Conservation (phyloP, 2,329 filamentous ascomycete species). For the Trichoderma oligosporum region DNA sequence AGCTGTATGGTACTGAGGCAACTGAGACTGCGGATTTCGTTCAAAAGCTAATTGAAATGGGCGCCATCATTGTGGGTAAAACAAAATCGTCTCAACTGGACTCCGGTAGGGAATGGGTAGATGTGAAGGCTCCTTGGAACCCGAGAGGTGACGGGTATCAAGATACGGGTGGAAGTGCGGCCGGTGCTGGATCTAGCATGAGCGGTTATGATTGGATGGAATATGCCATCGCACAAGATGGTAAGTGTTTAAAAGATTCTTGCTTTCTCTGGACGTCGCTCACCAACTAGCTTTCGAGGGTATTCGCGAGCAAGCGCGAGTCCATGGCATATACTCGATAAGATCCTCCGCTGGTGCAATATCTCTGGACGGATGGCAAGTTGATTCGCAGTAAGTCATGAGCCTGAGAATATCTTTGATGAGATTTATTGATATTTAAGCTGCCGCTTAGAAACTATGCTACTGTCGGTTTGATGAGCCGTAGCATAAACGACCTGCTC, state of each 20-base stretch:
- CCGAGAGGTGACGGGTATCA: conserved; percentile 48
- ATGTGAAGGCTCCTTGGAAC: conserved; percentile 41
- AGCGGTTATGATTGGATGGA: conserved; percentile 43
- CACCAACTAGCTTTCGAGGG: conserved; percentile 22
- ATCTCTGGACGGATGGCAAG: conserved; percentile 19
- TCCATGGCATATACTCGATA: conserved; percentile 33
- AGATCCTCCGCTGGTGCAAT: conserved; percentile 22
- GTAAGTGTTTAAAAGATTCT: conserved; percentile 26
- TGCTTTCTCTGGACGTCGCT: not conserved
- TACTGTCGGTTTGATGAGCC: conserved; percentile 25
- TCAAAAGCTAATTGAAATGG: conserved; percentile 55
- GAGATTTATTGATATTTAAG: not conserved
- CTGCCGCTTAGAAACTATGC: conserved; percentile 20
- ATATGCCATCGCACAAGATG: conserved; percentile 35
- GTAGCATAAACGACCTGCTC: conserved; percentile 28
- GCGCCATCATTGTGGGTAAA: conserved; percentile 54
- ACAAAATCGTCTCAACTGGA: conserved; percentile 50
- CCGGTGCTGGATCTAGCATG: conserved; percentile 38
- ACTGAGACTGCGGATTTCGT: conserved; percentile 48
- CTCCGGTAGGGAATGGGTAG: conserved; percentile 41
- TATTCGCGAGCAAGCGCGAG: conserved; percentile 22
- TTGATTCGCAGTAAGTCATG: conserved; percentile 25
- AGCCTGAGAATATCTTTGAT: too few species aligned
- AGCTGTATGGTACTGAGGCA: conserved; percentile 45
- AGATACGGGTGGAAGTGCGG: conserved; percentile 32